Conservation (phyloP, 2,329 filamentous ascomycete genomes). For the Aspergillus quadrilineatus region DNA sequence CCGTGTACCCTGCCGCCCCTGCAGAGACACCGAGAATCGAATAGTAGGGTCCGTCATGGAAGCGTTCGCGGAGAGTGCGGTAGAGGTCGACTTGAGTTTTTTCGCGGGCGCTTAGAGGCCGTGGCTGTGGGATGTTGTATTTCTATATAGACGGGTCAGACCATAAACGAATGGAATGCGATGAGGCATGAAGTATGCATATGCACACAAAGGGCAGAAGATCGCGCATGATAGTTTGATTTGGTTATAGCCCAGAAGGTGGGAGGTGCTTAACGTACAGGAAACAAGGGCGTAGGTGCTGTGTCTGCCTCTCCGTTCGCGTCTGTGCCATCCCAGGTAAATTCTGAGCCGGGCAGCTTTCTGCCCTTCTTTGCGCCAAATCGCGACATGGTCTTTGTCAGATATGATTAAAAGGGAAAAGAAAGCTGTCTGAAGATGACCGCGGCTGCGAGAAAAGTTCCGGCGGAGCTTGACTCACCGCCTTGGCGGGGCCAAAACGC, state of each 20-base stretch:
- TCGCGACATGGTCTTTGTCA: slow-evolving; percentile 37
- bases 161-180: too few species aligned
- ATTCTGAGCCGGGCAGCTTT: slow-evolving; percentile 43
- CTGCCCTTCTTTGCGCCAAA: slow-evolving; percentile 40
- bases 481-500: slow-evolving; percentile 14
- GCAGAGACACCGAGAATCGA: slow-evolving; percentile 49
- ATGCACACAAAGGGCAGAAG: not conserved
- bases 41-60: slow-evolving; percentile 62
- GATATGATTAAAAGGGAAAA: not conserved
- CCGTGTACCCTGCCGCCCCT: slow-evolving; percentile 46
- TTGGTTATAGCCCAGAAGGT: not conserved
- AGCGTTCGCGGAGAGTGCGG: slow-evolving; percentile 53
- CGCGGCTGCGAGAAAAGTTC: slow-evolving; percentile 23
- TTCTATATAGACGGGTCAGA: slow-evolving; percentile 26
- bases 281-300: slow-evolving; percentile 49
- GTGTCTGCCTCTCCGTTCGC: slow-evolving; percentile 42
- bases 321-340: slow-evolving; percentile 40
- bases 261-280: slow-evolving; percentile 36
- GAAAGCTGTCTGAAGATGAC: not conserved
- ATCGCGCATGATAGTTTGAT: not conserved
- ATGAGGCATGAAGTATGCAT: too few species aligned
- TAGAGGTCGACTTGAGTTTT: slow-evolving; percentile 50
- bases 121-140: slow-evolving; percentile 37
- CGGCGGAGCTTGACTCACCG: slow-evolving; percentile 24
- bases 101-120: slow-evolving; percentile 43